These are phyloP conservation scores for Xylaria bambusicola DNA, from an alignment of 495 filamentous ascomycete species.

Conservation along the genomic window DNA sequence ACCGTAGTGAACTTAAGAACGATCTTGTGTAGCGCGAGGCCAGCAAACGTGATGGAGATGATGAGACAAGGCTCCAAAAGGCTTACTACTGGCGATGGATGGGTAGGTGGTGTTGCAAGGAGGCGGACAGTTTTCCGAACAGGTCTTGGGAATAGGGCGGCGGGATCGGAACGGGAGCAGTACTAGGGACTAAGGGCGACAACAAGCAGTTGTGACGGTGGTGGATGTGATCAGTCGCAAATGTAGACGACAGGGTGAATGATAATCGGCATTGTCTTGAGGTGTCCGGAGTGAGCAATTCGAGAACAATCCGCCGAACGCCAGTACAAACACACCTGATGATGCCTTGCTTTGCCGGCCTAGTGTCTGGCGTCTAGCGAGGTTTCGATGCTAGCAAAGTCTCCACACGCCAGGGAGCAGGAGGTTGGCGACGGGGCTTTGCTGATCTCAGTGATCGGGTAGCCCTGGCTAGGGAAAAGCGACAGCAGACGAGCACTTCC, in stretches of 20 bases:
- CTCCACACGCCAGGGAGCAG: neutral
- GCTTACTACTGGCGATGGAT: neutral
- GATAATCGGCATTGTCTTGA: slow-evolving; percentile 11
- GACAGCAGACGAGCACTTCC: too few species aligned
- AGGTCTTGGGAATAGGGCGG: slow-evolving; percentile 1
- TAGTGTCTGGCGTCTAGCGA: neutral
- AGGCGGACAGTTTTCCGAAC: neutral
- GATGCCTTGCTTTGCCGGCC: neutral
- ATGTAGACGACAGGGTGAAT: neutral
- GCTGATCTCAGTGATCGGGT: too few species aligned
- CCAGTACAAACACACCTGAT: neutral
- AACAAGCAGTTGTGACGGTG: slow-evolving; percentile 8
- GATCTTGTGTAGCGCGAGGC: neutral
- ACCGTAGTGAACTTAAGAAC: slow-evolving; percentile 5
- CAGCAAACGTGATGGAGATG: neutral
- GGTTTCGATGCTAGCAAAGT: neutral
- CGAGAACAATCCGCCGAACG: slow-evolving; percentile 13
- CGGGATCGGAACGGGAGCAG: neutral
- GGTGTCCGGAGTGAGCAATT: neutral
- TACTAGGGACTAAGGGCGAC: neutral
- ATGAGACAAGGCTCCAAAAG: neutral
- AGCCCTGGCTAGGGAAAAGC: too few species aligned
- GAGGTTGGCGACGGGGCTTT: neutral
- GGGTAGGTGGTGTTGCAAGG: neutral
- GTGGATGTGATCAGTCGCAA: slow-evolving; percentile 16